Evolutionary conservation across 371 early-diverging fungal genomes (phyloP).

Genomic region (Actinomortierella wolfii): DNA sequence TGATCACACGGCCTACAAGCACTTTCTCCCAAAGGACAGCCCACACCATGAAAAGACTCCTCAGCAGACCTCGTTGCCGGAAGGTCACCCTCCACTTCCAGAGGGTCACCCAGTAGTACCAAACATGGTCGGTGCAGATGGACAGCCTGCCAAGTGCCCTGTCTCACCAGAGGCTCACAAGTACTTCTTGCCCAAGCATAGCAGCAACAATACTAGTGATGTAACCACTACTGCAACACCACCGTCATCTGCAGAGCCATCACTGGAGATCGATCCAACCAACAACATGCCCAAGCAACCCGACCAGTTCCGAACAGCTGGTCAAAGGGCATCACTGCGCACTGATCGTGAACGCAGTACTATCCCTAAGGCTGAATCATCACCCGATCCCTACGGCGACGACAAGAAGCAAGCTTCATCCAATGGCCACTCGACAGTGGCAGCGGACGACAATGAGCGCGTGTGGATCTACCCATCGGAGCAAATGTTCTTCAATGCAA

Average conservation of each 20-base stretch:
- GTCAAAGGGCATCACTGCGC: conserved; percentile 59
- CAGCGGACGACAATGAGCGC: conserved; percentile 51
- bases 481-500: conserved; percentile 93
- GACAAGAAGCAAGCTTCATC: conserved; percentile 11
- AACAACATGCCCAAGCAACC: conserved; percentile 81
- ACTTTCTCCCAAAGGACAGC: conserved; percentile 48
- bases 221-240: background rate
- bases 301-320: conserved; percentile 60
- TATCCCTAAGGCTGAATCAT: conserved; percentile 65
- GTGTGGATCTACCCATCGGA: conserved; percentile 97
- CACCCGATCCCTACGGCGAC: conserved; percentile 46
- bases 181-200: conserved; percentile 27
- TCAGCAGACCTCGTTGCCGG: conserved; percentile 1
- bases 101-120: conserved; percentile 42
- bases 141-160: conserved; percentile 37
- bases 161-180: conserved; percentile 42
- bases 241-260: background rate
- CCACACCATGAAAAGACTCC: conserved; percentile 10
- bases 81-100: conserved; percentile 10
- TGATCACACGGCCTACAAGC: conserved; percentile 59
- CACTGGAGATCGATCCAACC: conserved; percentile 59
- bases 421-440: conserved; percentile 27
- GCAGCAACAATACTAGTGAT: background rate
- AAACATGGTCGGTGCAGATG: conserved; percentile 8
- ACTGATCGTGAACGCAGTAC: conserved; percentile 68